Percentiles rank a stretch among this genome's conserved stretches.
These are phyloP conservation scores for Colletotrichum trifolii DNA, from an alignment of 2,329 filamentous ascomycete genomes.

Conservation along the genomic window DNA sequence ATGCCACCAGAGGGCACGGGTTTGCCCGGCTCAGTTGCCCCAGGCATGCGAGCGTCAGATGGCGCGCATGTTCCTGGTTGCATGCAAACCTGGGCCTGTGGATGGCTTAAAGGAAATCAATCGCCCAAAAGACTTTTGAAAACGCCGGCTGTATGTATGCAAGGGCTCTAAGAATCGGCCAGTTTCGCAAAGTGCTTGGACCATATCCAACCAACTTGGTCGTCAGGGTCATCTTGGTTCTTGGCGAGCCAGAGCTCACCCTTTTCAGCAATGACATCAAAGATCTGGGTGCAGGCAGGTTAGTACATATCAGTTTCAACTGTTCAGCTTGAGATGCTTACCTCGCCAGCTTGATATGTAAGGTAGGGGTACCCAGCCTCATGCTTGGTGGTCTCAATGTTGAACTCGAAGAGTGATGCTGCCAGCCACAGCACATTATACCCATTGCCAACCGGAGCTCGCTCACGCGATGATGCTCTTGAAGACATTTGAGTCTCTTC, in stretches of 20 bases:
- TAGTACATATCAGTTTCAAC: conserved; percentile 10
- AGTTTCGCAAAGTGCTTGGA: conserved; percentile 92
- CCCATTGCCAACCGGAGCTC: conserved; percentile 62
- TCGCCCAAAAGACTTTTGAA: conserved; percentile 14
- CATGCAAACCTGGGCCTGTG: conserved; percentile 16
- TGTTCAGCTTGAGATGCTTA: conserved; percentile 50
- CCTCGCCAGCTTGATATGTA: conserved; percentile 93
- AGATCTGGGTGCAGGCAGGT: conserved; percentile 64
- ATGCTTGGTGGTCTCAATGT: conserved; percentile 90
- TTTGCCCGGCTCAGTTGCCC: conserved; percentile 10
- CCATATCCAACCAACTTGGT: conserved; percentile 96
- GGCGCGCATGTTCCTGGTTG: conserved; percentile 30
- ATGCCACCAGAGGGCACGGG: conserved; percentile 1
- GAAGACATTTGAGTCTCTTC: conserved; percentile 66
- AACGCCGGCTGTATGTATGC: conserved; percentile 24
- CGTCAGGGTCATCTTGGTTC: conserved; percentile 89
- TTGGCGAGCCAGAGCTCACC: conserved; percentile 97
- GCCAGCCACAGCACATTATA: conserved; percentile 89
- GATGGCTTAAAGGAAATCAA: conserved; percentile 10
- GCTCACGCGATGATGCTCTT: conserved; percentile 69
- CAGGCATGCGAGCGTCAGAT: conserved; percentile 12
- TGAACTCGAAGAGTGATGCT: conserved; percentile 95
- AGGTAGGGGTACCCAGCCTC: conserved; percentile 97
- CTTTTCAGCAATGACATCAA: conserved; percentile 94
- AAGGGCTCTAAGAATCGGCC: conserved; percentile 57